Base-by-base conservation (phyloP, 2,329 filamentous ascomycete genomes). In the Ascochyta clinopodiicola region DNA sequence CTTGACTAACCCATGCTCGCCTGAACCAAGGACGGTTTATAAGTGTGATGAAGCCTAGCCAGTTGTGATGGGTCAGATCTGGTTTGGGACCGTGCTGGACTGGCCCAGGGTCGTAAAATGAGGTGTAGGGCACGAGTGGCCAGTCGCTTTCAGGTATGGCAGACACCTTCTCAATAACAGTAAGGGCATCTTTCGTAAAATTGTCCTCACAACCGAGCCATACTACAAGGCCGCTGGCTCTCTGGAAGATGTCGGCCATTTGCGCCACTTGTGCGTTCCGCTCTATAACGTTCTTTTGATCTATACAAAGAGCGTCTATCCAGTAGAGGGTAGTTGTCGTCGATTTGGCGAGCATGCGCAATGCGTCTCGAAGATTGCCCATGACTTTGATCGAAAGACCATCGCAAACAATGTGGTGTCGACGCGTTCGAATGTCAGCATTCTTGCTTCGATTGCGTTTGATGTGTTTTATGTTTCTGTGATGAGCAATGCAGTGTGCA, bases 141-240 rank as follows among this genome's bases (percentile, higher is more conserved):
- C 65, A 67, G n/a, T 58, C 43, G n/a, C 48, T 56, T 32, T 67
- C 50, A 4, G 61, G 57, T 17, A 66, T 56, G 4, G 42, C 39
- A n/a, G 64, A 60, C 12, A 69, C 55, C 17, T 38, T 58, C 8
- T 53, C 50, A 32, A 72, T 63, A 2, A 59, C 63, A 2, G 52
- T 47, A 5, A 69, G 34, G 40, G 63, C 64, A 53, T 72, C 68
- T 19, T 54, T 35, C 1, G 64, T 67, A 32, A 61, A 65, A 15
- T 64, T 61, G 49, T 69, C 65, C 45, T 70, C 68, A 25, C 68
- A 64, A 24, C 69, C 71, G 10, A 74, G 57, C 71, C 70, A 74
- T 4, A 71, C 63, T 17, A 73, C 57, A 15, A 71, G 66, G 24
- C 61, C 60, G 17, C 62, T 39, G 9, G 70, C 66, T 50, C 44